Evolutionary conservation across 371 early-diverging fungal species (phyloP).

Genomic region (Mortierella sp.): DNA sequence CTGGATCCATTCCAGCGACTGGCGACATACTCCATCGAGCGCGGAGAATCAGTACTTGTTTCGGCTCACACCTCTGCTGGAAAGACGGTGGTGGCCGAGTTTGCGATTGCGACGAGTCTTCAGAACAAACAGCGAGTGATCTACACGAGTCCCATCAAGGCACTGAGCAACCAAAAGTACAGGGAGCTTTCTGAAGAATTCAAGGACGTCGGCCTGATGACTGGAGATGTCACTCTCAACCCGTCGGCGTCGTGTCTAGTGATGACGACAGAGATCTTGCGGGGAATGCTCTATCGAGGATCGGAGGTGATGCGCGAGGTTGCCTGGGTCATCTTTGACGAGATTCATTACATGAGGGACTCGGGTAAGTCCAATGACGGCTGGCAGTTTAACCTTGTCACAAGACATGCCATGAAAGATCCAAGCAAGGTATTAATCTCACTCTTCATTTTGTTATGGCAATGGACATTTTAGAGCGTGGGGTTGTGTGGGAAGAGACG

Average conservation of each 20-base stretch:
- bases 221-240: constrained; percentile 99
- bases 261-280: constrained; percentile 99
- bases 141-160: constrained; percentile 99
- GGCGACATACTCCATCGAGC: constrained; percentile 91
- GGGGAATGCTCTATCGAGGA: constrained; percentile 99
- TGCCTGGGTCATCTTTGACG: constrained; percentile 99
- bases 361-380: constrained; percentile 62
- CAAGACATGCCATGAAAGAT: not conserved
- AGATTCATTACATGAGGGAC: constrained; percentile 99
- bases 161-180: constrained; percentile 99
- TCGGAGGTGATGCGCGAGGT: constrained; percentile 99
- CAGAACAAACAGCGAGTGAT: constrained; percentile 97
- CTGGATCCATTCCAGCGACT: constrained; percentile 98
- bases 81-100: constrained; percentile 99
- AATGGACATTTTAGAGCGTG: constrained; percentile 77
- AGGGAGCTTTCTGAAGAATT: constrained; percentile 97
- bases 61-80: constrained; percentile 99
- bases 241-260: constrained; percentile 97
- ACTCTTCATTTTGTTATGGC: not conserved
- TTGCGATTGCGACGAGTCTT: constrained; percentile 97
- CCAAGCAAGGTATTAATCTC: no score
- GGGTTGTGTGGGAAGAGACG: constrained; percentile 99
- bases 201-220: constrained; percentile 99
- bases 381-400: no score
- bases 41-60: constrained; percentile 97